Base-by-base conservation (phyloP, 2,329 filamentous ascomycete species). In the Teratosphaeria epicoccoides region DNA sequence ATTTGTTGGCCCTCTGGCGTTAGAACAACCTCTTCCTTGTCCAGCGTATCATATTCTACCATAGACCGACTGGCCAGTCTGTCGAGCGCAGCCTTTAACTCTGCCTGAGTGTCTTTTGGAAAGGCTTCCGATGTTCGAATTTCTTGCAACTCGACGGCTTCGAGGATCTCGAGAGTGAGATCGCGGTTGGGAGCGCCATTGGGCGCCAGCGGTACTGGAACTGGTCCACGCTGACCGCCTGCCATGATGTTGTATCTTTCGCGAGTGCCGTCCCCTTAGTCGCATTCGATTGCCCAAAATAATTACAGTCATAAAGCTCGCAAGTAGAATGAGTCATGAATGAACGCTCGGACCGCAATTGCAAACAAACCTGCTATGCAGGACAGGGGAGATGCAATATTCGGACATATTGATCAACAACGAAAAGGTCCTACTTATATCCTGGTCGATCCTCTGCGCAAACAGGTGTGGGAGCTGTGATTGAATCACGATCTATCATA, bases 61-160 rank as follows among this genome's bases (percentile, higher is more conserved):
- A 96, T 96, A 48, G 83, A 84, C 61, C 91, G 81, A 53, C 88
- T 93, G 25, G 77, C 79, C 49, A 98, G 79, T 60, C 89, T 82
- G 73, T 97, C 93, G 57, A 97, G 78, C 25, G 88, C 87, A 57
- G 87, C 85, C 75, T 96, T 97, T 66, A 96, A 74, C 54, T 75
- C 71, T 33, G 66, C 65, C 58, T 75, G 66, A 20, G 63, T 52
- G 20, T 60, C 54, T 43, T 66, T 46, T 4, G 66, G 61, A 51
- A 68, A 68, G 24, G 62, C 59, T 33, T 57, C 59, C 29, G 61
- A 58, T 43, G 65, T 66, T 20, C 62, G 53, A 25, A 69, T 49
- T 20, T 63, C 57, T 17, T 24, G 14, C 2, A 12, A 23, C n/a
- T 48, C 46, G 56, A 76, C 70, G 22, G 89, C 78, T 62, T 94